Evolutionary conservation across 1,284 basidiomycete genomes (phyloP).

Genomic region (Fistulinella cinereoalba): DNA sequence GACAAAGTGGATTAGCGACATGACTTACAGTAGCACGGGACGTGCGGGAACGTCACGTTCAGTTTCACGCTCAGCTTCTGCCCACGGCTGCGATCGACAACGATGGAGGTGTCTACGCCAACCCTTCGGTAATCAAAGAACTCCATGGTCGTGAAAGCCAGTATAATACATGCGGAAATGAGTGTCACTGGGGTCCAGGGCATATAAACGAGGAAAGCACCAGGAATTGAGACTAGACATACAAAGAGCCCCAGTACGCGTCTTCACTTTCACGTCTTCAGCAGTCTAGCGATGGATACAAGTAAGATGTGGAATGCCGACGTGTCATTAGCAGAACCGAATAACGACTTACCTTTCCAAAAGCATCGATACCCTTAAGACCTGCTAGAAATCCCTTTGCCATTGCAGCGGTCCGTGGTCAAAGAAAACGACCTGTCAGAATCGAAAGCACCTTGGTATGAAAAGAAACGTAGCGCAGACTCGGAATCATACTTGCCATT

Average conservation of each 20-base stretch:
- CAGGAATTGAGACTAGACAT: conserved; percentile 34
- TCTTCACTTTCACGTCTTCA: conserved; percentile 98
- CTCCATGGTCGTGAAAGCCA: conserved; percentile 89
- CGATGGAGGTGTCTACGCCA: conserved; percentile 82
- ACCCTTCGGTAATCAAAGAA: conserved; percentile 94
- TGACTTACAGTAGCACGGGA: conserved; percentile 92
- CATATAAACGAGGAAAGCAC: not conserved
- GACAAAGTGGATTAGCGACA: not conserved
- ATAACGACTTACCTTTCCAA: conserved; percentile 78
- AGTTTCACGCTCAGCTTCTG: conserved; percentile 91
- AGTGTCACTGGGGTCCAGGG: conserved; percentile 73
- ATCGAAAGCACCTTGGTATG: conserved; percentile 30
- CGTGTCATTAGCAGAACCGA: conserved; percentile 5
- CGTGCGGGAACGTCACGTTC: conserved; percentile 94
- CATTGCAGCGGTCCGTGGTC: conserved; percentile 42
- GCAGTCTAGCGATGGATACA: conserved; percentile 63
- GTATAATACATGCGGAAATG: conserved; percentile 87
- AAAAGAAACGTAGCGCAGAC: not conserved
- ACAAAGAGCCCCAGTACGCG: conserved; percentile 89
- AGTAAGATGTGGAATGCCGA: conserved; percentile 10
- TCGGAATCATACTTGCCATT: not conserved
- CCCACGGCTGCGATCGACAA: conserved; percentile 91
- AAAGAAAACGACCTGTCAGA: conserved; percentile 31
- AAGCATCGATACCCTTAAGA: conserved; percentile 90
- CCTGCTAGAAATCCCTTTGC: conserved; percentile 72